Conservation (phyloP, 805 yeast species). For the Ogataea methanolica region DNA sequence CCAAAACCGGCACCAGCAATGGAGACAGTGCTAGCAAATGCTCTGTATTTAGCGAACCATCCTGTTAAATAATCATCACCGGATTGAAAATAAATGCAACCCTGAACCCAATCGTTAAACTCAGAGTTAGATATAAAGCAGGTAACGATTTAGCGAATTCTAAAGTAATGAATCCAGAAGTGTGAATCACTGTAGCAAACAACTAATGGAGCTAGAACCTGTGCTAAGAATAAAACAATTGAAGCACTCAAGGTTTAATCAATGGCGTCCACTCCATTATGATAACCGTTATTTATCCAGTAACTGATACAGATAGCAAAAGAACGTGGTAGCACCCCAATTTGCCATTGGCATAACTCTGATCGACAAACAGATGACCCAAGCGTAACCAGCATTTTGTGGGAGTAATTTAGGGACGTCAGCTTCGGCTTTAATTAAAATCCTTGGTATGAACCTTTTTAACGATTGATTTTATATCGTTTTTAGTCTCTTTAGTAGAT, state of each 20-base stretch:
- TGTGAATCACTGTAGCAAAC: constrained; percentile 39
- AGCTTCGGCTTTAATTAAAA: background rate
- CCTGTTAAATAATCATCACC: constrained; percentile 43
- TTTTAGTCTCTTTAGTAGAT: constrained; percentile 1
- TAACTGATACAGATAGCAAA: constrained; percentile 54
- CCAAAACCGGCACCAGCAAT: constrained; percentile 41
- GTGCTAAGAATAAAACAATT: constrained; percentile 15
- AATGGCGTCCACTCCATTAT: constrained; percentile 45
- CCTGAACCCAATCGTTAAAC: constrained; percentile 46
- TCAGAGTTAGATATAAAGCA: constrained; percentile 51
- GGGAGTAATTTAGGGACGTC: constrained; percentile 33
- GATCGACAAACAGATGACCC: constrained; percentile 42
- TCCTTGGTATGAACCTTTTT: constrained; percentile 1
- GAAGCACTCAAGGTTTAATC: constrained; percentile 65
- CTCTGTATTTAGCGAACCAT: constrained; percentile 49
- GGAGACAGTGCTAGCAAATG: constrained; percentile 36
- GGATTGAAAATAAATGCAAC: constrained; percentile 50
- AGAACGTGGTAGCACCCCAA: constrained; percentile 64
- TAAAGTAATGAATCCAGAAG: constrained; percentile 46
- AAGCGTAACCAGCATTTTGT: constrained; percentile 54
- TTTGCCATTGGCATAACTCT: constrained; percentile 44
- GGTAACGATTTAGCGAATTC: constrained; percentile 46
- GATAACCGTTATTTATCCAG: constrained; percentile 44
- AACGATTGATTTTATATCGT: background rate
- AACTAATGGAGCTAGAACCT: constrained; percentile 20